Base-by-base conservation (phyloP, 2,329 filamentous ascomycete genomes). In the Chrysoporthe puriensis region DNA sequence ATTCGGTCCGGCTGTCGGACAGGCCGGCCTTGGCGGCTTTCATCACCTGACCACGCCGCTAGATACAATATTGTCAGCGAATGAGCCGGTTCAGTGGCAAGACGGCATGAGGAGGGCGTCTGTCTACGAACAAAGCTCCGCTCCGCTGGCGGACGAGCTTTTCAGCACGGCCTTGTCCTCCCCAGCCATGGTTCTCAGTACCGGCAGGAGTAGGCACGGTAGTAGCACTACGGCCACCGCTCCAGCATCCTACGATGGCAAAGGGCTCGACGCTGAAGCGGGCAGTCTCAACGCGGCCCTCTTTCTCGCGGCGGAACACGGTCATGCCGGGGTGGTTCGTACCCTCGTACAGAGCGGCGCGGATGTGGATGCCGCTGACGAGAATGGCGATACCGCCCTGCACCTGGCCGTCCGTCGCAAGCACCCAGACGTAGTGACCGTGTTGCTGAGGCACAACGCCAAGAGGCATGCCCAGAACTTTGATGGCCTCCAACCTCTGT, bases 361-460 rank as follows among this genome's bases (percentile, higher is more conserved):
- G 18, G 46, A 50, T 50, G 46, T 50, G 18, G 21, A 50, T 21
- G 46, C 46, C 7, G 8, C 3, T 5, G 46, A 50, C 21, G 46
- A 50, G n/a, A 50, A 50, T 50, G 46, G 46, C n/a, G 21, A 50
- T 11, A 50, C 46, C n/a, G n/a, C 46, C 46, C 46, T 50, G 46
- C 46, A 50, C 46, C 46, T 50, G n/a, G 46, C 46, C 46, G 3
- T 50, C n/a, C 46, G 46, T 11, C 21, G n/a, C n/a, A 50, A 50
- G 8, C 46, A 50, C n/a, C 46, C n/a, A n/a, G 46, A 50, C 4
- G 46, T 50, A n/a, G 46, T 21, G n/a, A 50, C 46, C 7, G 46
- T 50, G n/a, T 5, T 50, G n/a, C 8, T 50, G n/a, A 50, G n/a
- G 46, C n/a, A 21, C 8, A 50, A 3, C 7, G 46, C 46, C 18